Conservation (phyloP, 495 filamentous ascomycete genomes). For the Aspergillus mulundensis region DNA sequence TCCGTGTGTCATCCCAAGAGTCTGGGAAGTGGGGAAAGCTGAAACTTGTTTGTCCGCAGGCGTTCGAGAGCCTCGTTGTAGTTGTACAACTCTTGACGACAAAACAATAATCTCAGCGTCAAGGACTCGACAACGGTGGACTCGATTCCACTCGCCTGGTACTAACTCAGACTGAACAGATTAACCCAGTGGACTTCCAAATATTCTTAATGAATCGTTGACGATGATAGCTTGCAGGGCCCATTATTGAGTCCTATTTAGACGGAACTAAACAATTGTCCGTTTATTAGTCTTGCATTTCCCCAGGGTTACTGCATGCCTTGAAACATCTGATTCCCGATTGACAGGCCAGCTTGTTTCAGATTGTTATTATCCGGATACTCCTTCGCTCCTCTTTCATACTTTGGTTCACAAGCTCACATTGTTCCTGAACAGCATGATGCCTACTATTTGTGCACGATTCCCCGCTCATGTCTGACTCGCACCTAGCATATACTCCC, state of each 20-base stretch:
- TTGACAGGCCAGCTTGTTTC: conserved; percentile 11
- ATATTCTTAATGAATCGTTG: background rate
- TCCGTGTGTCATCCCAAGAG: conserved; percentile 1
- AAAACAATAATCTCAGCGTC: background rate
- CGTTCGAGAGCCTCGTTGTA: conserved; percentile 4
- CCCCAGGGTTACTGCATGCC: conserved; percentile 3
- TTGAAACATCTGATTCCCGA: conserved; percentile 5
- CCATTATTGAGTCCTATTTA: background rate
- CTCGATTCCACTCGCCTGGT: background rate
- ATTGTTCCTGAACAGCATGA: background rate
- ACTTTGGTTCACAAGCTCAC: background rate
- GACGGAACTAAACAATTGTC: background rate
- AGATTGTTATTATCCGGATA: background rate
- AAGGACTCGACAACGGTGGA: background rate
- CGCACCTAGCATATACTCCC: background rate
- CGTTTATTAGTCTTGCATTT: background rate
- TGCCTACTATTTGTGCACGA: background rate
- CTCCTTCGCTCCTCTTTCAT: background rate
- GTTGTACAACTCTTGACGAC: background rate
- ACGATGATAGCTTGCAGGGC: background rate
- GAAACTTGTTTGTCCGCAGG: conserved; percentile 8
- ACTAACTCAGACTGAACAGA: background rate
- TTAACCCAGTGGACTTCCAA: background rate
- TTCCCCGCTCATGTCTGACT: conserved; percentile 1
- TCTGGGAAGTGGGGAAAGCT: conserved; percentile 10